Evolutionary conservation across 495 filamentous ascomycete species (phyloP).

Genomic region (Hypoxylon subgilvum): DNA sequence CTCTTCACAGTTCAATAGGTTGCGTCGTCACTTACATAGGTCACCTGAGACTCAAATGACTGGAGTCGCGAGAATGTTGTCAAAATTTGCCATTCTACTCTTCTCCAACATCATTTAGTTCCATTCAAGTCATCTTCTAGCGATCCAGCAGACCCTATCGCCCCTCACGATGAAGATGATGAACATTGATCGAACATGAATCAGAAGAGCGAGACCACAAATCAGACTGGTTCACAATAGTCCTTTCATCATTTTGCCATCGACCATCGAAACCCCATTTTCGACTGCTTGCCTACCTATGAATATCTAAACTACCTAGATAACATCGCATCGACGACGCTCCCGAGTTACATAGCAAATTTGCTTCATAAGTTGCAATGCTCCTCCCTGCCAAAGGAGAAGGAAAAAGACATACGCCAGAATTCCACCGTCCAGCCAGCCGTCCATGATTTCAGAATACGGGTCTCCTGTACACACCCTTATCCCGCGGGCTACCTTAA

Average conservation of each 20-base stretch:
- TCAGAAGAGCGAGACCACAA: no score
- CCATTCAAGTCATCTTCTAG: no score
- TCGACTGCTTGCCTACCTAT: background rate
- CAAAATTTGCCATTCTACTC: no score
- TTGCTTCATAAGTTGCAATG: background rate
- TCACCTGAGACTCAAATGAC: no score
- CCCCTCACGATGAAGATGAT: no score
- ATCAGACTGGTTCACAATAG: constrained; percentile 16
- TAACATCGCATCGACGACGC: constrained; percentile 8
- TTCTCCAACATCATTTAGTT: no score
- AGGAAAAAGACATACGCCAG: constrained; percentile 18
- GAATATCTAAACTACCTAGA: no score
- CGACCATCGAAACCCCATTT: constrained; percentile 20
- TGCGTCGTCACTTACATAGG: no score
- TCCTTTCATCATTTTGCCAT: constrained; percentile 10
- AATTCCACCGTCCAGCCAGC: constrained; percentile 27
- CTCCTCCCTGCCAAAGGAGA: constrained; percentile 3
- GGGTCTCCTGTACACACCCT: constrained; percentile 11
- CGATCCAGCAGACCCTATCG: no score
- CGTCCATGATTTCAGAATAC: constrained; percentile 28
- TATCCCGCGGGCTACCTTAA: constrained; percentile 6
- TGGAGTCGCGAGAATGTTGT: no score
- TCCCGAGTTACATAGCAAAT: constrained; percentile 19
- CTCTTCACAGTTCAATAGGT: no score
- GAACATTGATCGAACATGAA: no score